A percentile compares a stretch with the other conserved stretches of the same genome.
These are phyloP conservation scores for Carex parvula DNA, from an alignment of 176 grass and related monocot genomes.

Conservation along the genomic window DNA sequence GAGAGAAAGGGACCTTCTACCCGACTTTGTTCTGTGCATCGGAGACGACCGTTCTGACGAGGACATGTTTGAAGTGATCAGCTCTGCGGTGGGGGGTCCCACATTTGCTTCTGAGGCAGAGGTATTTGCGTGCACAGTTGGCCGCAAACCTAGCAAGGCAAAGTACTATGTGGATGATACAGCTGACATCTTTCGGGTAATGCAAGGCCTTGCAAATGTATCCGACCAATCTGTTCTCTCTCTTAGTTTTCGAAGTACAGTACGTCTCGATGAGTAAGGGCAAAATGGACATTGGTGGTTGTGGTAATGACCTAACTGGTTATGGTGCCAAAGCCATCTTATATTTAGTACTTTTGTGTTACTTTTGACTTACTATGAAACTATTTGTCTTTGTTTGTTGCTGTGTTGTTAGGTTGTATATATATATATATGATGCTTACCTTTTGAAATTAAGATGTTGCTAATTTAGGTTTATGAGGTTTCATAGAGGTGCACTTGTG, in stretches of 20 bases:
- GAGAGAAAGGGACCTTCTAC: constrained; percentile 36
- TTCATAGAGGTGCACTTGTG: not conserved
- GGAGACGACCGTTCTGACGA: constrained; percentile 86
- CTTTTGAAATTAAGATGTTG: not conserved
- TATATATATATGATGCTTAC: constrained; percentile 6
- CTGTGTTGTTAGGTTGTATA: not conserved
- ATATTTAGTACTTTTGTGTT: not conserved
- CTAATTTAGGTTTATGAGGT: not conserved
- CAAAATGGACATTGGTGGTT: not conserved
- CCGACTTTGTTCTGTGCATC: constrained; percentile 77
- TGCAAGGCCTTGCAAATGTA: constrained; percentile 69
- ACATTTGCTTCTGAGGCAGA: constrained; percentile 37
- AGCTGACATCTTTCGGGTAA: constrained; percentile 54
- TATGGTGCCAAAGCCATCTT: not conserved
- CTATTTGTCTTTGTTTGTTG: not conserved
- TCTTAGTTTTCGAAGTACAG: constrained; percentile 17
- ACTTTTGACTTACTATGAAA: not conserved
- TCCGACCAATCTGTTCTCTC: constrained; percentile 41
- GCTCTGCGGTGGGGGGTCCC: constrained; percentile 22
- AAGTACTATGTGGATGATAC: constrained; percentile 96
- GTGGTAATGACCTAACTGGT: not conserved
- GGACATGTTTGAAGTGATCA: constrained; percentile 98
- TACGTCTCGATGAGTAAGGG: not conserved
- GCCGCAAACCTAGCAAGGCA: constrained; percentile 89
- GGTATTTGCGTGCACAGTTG: constrained; percentile 88